These are phyloP conservation scores for Periglandula ipomoeae DNA, from an alignment of 2,329 filamentous ascomycete species.

Conservation along the genomic window DNA sequence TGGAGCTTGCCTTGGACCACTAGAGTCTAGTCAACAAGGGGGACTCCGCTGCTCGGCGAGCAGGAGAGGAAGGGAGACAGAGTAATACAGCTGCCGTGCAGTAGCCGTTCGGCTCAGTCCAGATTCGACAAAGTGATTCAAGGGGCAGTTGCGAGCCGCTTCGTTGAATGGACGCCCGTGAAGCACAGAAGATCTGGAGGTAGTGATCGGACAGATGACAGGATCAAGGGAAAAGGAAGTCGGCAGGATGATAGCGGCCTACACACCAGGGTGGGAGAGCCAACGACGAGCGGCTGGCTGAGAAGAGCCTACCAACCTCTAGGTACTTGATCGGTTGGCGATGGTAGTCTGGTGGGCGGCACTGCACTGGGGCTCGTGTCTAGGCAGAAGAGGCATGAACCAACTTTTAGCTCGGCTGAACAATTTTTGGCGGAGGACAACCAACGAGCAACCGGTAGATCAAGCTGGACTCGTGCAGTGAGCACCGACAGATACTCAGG, in stretches of 20 bases:
- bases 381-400: conserved; percentile 1
- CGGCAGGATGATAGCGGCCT: neutral
- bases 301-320: too few relatives aligned
- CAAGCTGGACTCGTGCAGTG: neutral
- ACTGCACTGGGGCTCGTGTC: neutral
- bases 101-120: too few relatives aligned
- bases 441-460: conserved; percentile 6
- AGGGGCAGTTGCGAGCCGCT: too few relatives aligned
- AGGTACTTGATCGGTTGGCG: conserved; percentile 4
- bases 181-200: too few relatives aligned
- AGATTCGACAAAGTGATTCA: neutral
- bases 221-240: neutral
- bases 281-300: neutral
- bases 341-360: neutral
- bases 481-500: neutral
- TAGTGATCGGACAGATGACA: neutral
- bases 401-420: neutral
- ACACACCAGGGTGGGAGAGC: neutral
- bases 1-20: conserved; percentile 5
- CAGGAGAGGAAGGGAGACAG: conserved; percentile 4
- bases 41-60: conserved; percentile 1
- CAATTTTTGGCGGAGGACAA: conserved; percentile 1
- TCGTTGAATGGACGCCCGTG: too few relatives aligned
- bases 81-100: neutral
- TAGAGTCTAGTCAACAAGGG: conserved; percentile 8